Evolutionary conservation across 371 early-diverging fungal species (phyloP).

Genomic region (Choanephora cucurbitarum): DNA sequence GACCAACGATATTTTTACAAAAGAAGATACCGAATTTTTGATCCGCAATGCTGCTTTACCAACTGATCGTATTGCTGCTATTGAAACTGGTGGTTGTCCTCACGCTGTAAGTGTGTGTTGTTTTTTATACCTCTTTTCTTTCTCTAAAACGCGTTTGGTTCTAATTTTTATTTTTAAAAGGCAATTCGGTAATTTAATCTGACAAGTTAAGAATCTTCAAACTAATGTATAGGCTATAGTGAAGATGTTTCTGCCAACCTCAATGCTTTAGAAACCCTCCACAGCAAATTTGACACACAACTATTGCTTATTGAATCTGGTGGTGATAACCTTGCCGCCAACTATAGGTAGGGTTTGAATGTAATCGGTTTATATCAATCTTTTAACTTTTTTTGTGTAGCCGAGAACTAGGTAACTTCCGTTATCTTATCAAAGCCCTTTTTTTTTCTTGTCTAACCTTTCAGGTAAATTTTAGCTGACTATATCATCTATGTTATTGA

Average conservation of each 20-base stretch:
- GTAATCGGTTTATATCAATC: background rate
- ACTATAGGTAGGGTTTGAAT: conserved; percentile 64
- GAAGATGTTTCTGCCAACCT: conserved; percentile 96
- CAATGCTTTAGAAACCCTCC: conserved; percentile 86
- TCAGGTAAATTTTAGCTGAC: conserved; percentile 65
- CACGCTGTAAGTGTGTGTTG: conserved; percentile 86
- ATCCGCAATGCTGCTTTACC: conserved; percentile 85
- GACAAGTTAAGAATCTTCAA: background rate
- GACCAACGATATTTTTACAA: conserved; percentile 87
- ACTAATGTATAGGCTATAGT: conserved; percentile 35
- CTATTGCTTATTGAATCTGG: conserved; percentile 89
- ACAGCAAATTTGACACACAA: conserved; percentile 80
- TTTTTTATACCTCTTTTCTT: background rate
- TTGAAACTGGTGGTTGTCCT: conserved; percentile 95
- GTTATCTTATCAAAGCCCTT: conserved; percentile 14
- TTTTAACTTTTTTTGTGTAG: conserved; percentile 25
- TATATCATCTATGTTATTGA: conserved; percentile 97
- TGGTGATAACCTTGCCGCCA: conserved; percentile 93
- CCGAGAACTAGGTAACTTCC: conserved; percentile 49
- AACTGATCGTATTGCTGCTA: conserved; percentile 83
- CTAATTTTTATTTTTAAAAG: conserved; percentile 18
- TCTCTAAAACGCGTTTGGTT: background rate
- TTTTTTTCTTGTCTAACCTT: conserved; percentile 1
- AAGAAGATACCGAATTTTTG: conserved; percentile 93
- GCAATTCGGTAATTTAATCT: conserved; percentile 45